Base-by-base conservation (phyloP, 2,329 filamentous ascomycete genomes). In the Botryotinia globosa region DNA sequence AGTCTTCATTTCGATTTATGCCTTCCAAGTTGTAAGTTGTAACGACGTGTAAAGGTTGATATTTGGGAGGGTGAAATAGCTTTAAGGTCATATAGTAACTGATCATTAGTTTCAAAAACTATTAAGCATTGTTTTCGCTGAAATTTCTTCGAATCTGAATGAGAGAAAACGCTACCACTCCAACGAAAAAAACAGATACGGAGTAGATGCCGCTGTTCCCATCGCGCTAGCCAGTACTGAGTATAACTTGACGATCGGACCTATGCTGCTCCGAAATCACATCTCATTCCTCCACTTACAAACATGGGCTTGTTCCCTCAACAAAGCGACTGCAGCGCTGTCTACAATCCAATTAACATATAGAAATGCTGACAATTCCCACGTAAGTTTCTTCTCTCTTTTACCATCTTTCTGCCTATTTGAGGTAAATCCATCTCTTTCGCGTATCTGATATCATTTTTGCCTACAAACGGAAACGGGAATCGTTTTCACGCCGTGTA, bases 281-380 rank as follows among this genome's bases (percentile, higher is more conserved):
- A 54, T 25, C 32, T n/a, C 45, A 66, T 54, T 54, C 64, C 64
- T 66, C 64, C 45, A 66, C 45, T 39, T 48, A 66, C 10, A 34
- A 54, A 29, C 34, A n/a, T 39, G 45, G 37, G 45, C 45, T 66
- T 45, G 63, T 66, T 39, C 22, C 39, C 61, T 51, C 29, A 66
- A 51, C 64, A 66, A 54, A 54, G 32, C 32, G 34, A 39, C 45
- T 29, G 29, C 32, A 66, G 32, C 29, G 18, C 32, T 37, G 32
- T 54, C 44, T 44, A 63, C 37, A 66, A 54, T 39, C 64, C 45
- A 66, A 34, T 45, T 32, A 64, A 34, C 16, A 64, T 34, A 25
- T 45, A 45, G 42, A 45, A 54, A 66, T 66, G 32, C 51, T 66
- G 64, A 54, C 32, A 54, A 54, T 25, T n/a, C 64, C 51, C 45